Evolutionary conservation across 352 stramenopile species (phyloP).

Genomic region (Phytophthora tubulina): DNA sequence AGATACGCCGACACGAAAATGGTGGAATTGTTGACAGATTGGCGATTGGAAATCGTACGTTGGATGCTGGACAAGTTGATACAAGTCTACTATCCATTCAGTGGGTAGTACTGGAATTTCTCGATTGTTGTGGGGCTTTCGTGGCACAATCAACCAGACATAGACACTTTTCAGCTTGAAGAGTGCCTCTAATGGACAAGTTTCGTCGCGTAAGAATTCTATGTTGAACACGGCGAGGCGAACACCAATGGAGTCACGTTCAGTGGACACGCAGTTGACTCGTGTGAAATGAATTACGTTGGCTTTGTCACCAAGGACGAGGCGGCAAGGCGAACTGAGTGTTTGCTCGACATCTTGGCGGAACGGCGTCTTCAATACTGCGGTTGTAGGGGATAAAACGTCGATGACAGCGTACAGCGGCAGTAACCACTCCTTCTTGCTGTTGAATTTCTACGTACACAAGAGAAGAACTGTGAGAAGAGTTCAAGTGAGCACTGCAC

Average conservation of each 20-base stretch:
- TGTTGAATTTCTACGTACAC: constrained; percentile 50
- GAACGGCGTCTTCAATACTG: constrained; percentile 45
- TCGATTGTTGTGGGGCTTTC: neutral
- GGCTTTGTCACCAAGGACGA: constrained; percentile 50
- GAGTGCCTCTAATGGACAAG: constrained; percentile 45
- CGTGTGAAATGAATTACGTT: constrained; percentile 53
- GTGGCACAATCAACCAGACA: constrained; percentile 49
- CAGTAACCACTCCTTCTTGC: constrained; percentile 55
- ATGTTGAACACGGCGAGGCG: constrained; percentile 23
- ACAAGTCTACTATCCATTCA: constrained; percentile 65
- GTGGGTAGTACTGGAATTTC: constrained; percentile 20
- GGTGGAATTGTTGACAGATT: constrained; percentile 15
- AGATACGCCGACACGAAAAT: constrained; percentile 57
- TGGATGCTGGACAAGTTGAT: constrained; percentile 62
- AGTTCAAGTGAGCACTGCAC: neutral
- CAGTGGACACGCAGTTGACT: neutral
- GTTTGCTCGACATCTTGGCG: constrained; percentile 25
- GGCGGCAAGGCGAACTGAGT: constrained; percentile 26
- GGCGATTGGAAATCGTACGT: constrained; percentile 47
- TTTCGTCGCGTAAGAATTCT: constrained; percentile 52
- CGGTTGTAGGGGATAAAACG: constrained; percentile 38
- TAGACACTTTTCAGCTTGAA: constrained; percentile 43
- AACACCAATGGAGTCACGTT: neutral
- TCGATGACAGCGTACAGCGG: constrained; percentile 60
- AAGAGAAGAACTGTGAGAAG: constrained; percentile 2